A percentile compares a stretch with the other conserved stretches of the same genome.
Evolutionary conservation across 768 basidiomycete species (phyloP).

Genomic region (Kwoniella mangroviensis): DNA sequence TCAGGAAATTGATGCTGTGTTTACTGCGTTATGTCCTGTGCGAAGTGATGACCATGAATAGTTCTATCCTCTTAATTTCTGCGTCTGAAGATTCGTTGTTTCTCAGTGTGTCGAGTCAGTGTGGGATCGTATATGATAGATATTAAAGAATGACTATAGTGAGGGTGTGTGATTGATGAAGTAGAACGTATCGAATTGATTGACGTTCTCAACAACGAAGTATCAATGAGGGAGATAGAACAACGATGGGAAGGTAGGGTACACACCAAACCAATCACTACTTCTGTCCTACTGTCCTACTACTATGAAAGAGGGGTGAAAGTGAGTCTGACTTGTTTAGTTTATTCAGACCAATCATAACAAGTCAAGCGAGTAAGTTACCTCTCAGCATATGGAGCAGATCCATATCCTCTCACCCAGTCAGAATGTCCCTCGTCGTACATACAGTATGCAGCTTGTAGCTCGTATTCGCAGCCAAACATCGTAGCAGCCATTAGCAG

Average conservation of each 20-base stretch:
- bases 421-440: neutral
- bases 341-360: constrained; percentile 12
- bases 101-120: constrained; percentile 33
- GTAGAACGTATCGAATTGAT: neutral
- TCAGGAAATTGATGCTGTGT: neutral
- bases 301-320: no score
- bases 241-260: neutral
- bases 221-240: no score
- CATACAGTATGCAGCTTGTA: neutral
- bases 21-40: neutral
- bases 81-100: neutral
- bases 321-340: neutral
- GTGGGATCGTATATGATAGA: neutral
- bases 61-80: neutral
- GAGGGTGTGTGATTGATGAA: constrained; percentile 6
- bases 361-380: neutral
- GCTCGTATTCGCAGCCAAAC: neutral
- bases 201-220: neutral
- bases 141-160: constrained; percentile 31
- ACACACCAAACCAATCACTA: neutral
- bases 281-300: neutral
- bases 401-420: no score
- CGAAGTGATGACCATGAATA: neutral
- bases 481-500: neutral
- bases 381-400: neutral